phyloP scores from a whole-genome alignment of 192 early-diverging fungal genomes.

The Chytriomyces sp. region DNA sequence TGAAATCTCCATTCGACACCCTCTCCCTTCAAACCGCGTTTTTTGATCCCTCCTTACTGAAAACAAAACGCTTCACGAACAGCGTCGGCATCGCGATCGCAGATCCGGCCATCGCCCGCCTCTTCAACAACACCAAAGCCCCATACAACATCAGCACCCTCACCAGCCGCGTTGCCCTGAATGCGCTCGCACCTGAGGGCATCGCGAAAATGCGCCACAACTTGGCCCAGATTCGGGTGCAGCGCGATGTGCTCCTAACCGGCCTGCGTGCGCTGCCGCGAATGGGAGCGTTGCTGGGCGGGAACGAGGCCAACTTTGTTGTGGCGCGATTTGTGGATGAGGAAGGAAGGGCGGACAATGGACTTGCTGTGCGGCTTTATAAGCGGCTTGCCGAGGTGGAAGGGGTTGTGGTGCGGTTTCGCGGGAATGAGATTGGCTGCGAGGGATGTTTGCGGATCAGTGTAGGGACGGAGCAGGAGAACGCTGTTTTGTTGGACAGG shows the following conservation, averaged over 20 bases:
- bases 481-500: conserved; percentile 63
- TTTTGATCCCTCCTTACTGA: neutral
- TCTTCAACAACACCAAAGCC: conserved; percentile 98
- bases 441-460: conserved; percentile 92
- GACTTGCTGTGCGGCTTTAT: conserved; percentile 75
- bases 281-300: conserved; percentile 78
- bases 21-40: neutral
- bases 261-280: conserved; percentile 64
- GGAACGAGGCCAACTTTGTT: conserved; percentile 95
- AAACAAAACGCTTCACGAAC: too few species aligned
- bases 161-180: conserved; percentile 74
- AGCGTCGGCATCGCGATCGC: conserved; percentile 87
- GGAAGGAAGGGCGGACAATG: conserved; percentile 67
- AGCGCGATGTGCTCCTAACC: conserved; percentile 71
- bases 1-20: neutral
- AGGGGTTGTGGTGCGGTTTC: conserved; percentile 92
- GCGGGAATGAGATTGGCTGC: conserved; percentile 92
- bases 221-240: conserved; percentile 55
- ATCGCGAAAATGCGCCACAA: conserved; percentile 70
- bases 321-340: conserved; percentile 77
- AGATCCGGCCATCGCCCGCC: conserved; percentile 74
- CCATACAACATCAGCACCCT: conserved; percentile 97
- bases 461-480: conserved; percentile 87
- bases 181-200: conserved; percentile 75
- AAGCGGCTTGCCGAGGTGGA: conserved; percentile 78